phyloP scores from a whole-genome alignment of 768 basidiomycete genomes.

The Suillus paluster region DNA sequence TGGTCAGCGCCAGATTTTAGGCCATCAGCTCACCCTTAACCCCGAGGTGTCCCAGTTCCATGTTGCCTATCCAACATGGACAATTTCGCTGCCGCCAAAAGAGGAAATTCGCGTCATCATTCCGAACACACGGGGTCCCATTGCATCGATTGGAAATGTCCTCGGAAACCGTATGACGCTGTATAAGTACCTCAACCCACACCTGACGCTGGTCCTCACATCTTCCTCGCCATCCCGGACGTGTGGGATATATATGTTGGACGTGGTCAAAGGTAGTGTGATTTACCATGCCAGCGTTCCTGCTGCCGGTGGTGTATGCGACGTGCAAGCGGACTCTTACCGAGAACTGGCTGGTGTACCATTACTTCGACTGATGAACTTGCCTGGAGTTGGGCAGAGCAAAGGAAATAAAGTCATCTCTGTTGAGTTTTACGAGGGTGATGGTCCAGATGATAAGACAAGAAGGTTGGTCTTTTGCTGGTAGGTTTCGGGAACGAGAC shows the following conservation, averaged over 20 bases:
- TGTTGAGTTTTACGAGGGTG: conserved; percentile 90
- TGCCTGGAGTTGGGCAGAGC: conserved; percentile 46
- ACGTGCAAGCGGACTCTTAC: conserved; percentile 69
- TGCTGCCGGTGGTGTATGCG: conserved; percentile 49
- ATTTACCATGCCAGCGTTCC: conserved; percentile 70
- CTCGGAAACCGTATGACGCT: conserved; percentile 86
- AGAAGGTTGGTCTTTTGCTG: conserved; percentile 53
- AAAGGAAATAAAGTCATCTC: conserved; percentile 78
- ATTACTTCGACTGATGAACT: conserved; percentile 74
- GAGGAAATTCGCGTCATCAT: conserved; percentile 64
- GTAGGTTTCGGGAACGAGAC: conserved; percentile 21
- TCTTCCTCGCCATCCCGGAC: conserved; percentile 27
- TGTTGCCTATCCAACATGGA: conserved; percentile 70
- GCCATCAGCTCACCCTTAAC: conserved; percentile 55
- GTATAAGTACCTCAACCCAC: conserved; percentile 94
- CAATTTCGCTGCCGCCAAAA: conserved; percentile 53
- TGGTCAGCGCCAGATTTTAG: conserved; percentile 52
- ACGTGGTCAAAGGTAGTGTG: conserved; percentile 76
- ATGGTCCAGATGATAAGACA: conserved; percentile 65
- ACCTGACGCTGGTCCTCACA: conserved; percentile 71
- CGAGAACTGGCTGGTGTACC: conserved; percentile 95
- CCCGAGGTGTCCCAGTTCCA: conserved; percentile 48
- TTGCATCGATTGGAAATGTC: conserved; percentile 84
- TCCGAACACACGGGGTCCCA: conserved; percentile 50
- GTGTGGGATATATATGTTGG: conserved; percentile 80